Evolutionary conservation across 2,329 filamentous ascomycete species (phyloP).

Genomic region (Albifimbria verrucaria): DNA sequence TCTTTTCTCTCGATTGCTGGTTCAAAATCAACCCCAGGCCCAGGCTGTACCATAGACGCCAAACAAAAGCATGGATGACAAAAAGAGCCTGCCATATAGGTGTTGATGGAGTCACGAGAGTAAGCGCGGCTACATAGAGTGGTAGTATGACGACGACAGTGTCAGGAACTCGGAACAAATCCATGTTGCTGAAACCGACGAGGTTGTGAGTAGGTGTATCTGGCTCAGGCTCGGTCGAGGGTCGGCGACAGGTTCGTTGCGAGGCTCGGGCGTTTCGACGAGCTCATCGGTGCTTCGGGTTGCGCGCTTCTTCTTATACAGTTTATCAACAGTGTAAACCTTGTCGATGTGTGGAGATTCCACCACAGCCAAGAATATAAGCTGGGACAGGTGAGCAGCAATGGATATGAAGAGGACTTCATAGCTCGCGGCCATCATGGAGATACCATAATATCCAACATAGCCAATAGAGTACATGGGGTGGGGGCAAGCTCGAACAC

Average conservation of each 20-base stretch:
- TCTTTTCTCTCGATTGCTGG: slow-evolving; percentile 83
- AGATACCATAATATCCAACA: slow-evolving; percentile 96
- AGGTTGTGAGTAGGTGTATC: slow-evolving; percentile 77
- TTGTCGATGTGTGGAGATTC: slow-evolving; percentile 98
- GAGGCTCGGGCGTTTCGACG: slow-evolving; percentile 20
- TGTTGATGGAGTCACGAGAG: slow-evolving; percentile 74
- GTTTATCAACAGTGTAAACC: slow-evolving; percentile 69
- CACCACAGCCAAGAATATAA: slow-evolving; percentile 85
- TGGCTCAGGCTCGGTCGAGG: slow-evolving; percentile 27
- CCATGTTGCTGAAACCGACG: slow-evolving; percentile 77
- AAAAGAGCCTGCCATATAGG: slow-evolving; percentile 74
- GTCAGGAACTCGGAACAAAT: slow-evolving; percentile 85
- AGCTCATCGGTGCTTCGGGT: slow-evolving; percentile 28
- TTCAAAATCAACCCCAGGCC: slow-evolving; percentile 84
- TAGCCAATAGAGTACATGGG: slow-evolving; percentile 99
- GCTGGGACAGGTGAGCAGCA: slow-evolving; percentile 88
- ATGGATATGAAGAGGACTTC: slow-evolving; percentile 97
- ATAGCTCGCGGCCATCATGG: slow-evolving; percentile 96
- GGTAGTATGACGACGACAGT: slow-evolving; percentile 74
- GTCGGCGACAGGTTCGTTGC: slow-evolving; percentile 17
- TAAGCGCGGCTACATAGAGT: slow-evolving; percentile 70
- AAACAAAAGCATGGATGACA: slow-evolving; percentile 72
- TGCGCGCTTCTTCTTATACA: background rate
- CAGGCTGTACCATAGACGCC: slow-evolving; percentile 89
- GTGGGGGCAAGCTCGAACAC: slow-evolving; percentile 98